Conservation (phyloP, 306 rosid genomes). For the Pachyrhizus erosus region DNA sequence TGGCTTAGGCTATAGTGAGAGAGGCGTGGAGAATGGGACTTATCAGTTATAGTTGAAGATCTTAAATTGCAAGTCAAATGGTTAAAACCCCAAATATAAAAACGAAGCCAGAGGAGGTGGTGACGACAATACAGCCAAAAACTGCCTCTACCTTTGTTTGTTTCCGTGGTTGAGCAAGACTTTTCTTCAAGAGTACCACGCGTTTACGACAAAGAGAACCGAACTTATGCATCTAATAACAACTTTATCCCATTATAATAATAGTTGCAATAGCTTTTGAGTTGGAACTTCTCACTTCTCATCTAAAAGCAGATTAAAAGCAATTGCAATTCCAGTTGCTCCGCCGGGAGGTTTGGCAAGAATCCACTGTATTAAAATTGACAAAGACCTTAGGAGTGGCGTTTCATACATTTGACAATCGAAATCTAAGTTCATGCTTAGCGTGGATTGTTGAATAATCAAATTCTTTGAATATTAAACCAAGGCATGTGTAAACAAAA, state of each 20-base stretch:
- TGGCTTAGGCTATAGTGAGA: conserved; percentile 19
- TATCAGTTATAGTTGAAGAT: conserved; percentile 26
- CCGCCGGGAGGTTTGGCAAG: conserved; percentile 26
- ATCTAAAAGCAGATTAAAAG: conserved; percentile 30
- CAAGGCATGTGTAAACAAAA: background rate
- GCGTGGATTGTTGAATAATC: background rate
- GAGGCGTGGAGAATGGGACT: conserved; percentile 46
- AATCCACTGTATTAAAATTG: conserved; percentile 6
- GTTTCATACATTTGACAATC: conserved; percentile 14
- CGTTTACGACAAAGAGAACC: conserved; percentile 35
- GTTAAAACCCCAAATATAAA: background rate
- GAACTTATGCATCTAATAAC: conserved; percentile 35
- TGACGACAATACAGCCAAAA: conserved; percentile 35
- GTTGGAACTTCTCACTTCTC: conserved; percentile 14
- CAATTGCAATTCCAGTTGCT: background rate
- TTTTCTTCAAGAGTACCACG: conserved; percentile 36
- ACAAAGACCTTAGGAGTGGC: background rate
- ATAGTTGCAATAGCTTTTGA: conserved; percentile 27
- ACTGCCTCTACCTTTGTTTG: conserved; percentile 32
- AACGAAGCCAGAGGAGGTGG: background rate
- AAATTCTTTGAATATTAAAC: background rate
- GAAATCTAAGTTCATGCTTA: background rate
- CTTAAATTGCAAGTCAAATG: conserved; percentile 28
- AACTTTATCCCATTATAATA: conserved; percentile 36
- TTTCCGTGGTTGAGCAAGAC: conserved; percentile 18